These are phyloP conservation scores for Cryoendolithus antarcticus DNA, from an alignment of 2,329 filamentous ascomycete genomes.

Conservation along the genomic window DNA sequence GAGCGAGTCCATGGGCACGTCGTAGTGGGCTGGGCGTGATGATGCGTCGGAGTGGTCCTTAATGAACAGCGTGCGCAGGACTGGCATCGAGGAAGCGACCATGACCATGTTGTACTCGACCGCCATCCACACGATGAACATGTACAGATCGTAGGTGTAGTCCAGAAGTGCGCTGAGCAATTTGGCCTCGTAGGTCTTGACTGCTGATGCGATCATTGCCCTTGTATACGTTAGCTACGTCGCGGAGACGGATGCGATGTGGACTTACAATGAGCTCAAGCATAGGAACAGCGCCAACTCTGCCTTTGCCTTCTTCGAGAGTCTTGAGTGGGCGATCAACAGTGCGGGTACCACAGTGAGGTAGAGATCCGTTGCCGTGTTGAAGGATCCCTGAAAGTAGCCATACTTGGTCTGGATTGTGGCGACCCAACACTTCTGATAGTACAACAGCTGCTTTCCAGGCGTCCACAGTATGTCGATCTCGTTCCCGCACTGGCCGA, in stretches of 20 bases:
- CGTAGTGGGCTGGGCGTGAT: constrained; percentile 3
- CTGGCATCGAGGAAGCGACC: constrained; percentile 18
- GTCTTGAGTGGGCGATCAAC: constrained; percentile 17
- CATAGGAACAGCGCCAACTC: constrained; percentile 15
- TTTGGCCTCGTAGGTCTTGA: constrained; percentile 20
- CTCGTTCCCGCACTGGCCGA: constrained; percentile 15
- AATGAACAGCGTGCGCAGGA: constrained; percentile 16
- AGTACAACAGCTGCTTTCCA: constrained; percentile 1
- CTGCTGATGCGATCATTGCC: constrained; percentile 19
- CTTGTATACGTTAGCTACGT: constrained; percentile 5
- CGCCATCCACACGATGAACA: constrained; percentile 17
- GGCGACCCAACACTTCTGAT: constrained; percentile 11
- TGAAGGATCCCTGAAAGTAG: constrained; percentile 16
- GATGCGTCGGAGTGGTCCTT: constrained; percentile 2
- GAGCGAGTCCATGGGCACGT: neutral
- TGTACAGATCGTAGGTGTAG: constrained; percentile 16
- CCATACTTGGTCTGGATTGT: constrained; percentile 8
- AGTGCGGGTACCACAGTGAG: constrained; percentile 18
- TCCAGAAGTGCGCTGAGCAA: constrained; percentile 15
- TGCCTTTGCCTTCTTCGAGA: constrained; percentile 15
- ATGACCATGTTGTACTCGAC: constrained; percentile 25
- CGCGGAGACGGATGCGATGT: neutral
- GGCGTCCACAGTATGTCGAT: constrained; percentile 11
- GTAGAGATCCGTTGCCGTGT: constrained; percentile 19
- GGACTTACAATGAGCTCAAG: constrained; percentile 13